These are phyloP conservation scores for Psidium guajava DNA, from an alignment of 345 rosid genomes.

Conservation along the genomic window DNA sequence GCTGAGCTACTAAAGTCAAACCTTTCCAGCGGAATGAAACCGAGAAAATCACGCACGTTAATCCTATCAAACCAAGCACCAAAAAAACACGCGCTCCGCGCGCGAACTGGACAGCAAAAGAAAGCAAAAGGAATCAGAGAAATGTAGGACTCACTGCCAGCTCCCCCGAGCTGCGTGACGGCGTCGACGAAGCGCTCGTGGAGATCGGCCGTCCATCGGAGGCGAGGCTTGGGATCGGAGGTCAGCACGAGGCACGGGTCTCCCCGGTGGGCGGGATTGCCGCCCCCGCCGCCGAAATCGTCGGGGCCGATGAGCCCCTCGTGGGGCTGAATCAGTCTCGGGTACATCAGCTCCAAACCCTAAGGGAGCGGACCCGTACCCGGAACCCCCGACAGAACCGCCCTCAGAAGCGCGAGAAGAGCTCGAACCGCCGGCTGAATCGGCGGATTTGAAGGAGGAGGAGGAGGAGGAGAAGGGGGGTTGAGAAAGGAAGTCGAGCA, in stretches of 20 bases:
- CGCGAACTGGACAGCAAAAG: background rate
- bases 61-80: background rate
- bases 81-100: background rate
- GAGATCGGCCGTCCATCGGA: conserved; percentile 86
- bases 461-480: too few species aligned
- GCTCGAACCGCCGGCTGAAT: background rate
- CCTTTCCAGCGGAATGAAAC: background rate
- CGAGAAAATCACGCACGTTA: background rate
- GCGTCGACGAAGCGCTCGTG: conserved; percentile 89
- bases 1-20: background rate
- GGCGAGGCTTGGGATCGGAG: conserved; percentile 89
- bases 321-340: conserved; percentile 21
- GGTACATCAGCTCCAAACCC: conserved; percentile 14
- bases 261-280: conserved; percentile 4
- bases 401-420: background rate
- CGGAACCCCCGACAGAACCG: background rate
- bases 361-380: background rate
- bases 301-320: conserved; percentile 15
- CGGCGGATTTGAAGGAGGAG: background rate
- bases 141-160: conserved; percentile 39
- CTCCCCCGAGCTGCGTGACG: conserved; percentile 81
- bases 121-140: background rate
- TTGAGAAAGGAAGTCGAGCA: background rate
- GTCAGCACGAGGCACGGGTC: conserved; percentile 75
- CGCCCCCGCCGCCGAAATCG: conserved; percentile 4